phyloP scores from a whole-genome alignment of 2,329 filamentous ascomycete genomes.

The Colletotrichum graminicola region DNA sequence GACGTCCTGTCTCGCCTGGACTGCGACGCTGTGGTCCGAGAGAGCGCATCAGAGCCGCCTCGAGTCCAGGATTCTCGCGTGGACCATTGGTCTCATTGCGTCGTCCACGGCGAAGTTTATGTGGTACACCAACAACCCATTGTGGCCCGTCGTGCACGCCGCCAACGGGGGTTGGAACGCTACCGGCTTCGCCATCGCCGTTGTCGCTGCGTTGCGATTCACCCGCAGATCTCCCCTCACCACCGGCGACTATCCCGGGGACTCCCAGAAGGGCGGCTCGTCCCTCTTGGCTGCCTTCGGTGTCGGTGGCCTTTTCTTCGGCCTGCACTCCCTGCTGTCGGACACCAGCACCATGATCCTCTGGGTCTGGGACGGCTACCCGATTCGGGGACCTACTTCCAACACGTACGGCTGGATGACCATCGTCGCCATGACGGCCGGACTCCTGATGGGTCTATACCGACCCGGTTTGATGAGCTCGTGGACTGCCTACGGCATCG shows the following conservation, averaged over 20 bases:
- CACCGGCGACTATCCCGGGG: conserved; percentile 50
- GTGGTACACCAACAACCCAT: conserved; percentile 93
- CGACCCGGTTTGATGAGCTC: conserved; percentile 77
- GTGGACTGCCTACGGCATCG: conserved; percentile 84
- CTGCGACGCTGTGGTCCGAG: conserved; percentile 83
- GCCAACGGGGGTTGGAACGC: conserved; percentile 95
- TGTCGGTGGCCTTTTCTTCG: conserved; percentile 87
- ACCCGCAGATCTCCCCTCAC: conserved; percentile 73
- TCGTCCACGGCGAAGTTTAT: conserved; percentile 94
- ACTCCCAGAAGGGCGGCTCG: conserved; percentile 69
- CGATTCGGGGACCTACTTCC: conserved; percentile 86
- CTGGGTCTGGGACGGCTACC: conserved; percentile 98
- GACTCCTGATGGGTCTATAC: conserved; percentile 81
- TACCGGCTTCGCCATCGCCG: conserved; percentile 79
- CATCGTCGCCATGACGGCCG: conserved; percentile 86
- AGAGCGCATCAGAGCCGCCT: conserved; percentile 79
- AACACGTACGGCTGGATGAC: conserved; percentile 92
- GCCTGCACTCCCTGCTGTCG: conserved; percentile 90
- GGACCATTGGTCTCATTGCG: conserved; percentile 83
- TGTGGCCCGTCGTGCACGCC: conserved; percentile 94
- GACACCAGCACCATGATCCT: conserved; percentile 99
- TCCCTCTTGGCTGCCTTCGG: conserved; percentile 80
- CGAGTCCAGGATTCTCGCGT: conserved; percentile 85
- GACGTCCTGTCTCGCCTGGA: conserved; percentile 86
- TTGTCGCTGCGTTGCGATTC: conserved; percentile 81